Base-by-base conservation (phyloP, 768 basidiomycete genomes). In the Trametes punicea region DNA sequence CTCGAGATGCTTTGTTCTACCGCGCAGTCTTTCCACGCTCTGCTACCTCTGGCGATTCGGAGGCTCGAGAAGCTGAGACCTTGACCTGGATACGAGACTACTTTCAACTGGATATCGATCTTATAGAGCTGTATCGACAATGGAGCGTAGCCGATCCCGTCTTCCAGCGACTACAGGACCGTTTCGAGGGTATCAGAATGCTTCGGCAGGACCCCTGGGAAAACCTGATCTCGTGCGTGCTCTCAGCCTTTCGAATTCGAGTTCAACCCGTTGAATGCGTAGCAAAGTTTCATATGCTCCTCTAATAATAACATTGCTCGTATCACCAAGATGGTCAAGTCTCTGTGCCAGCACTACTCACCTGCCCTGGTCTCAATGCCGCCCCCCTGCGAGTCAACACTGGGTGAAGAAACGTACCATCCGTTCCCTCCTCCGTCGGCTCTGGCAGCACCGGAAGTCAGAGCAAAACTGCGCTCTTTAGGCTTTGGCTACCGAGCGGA, bases 401-500 rank as follows among this genome's bases (percentile, higher is more conserved):
- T 51, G 0, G 16, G 42, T 16, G 51, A 53, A 26, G 64, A 69
- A 38, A 61, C 64, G 21, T 94, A 90, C 70, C 83, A 94, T 68
- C 82, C 94, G 9, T 98, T 98, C 64, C 97, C 97, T 1, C 69
- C 83, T 0, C 94, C 94, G 0, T 82, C 84, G 23, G 76, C 70
- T 7, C 81, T 97, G 5, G 77, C 84, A 21, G 69, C 73, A 2
- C 74, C 85, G 0, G 74, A 73, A 21, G 87, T 90, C 9, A 77
- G 84, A 18, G 56, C 76, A 2, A 80, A 73, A 9, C 79, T 99
- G 15, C 88, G 97, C 4, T 73, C 79, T 6, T 78, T 98, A 9
- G 95, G 96, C 1, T 98, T 98, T 73, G 97, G 97, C 10, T 98
- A 99, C 68, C 88, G 97, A 31, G 95, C 97, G 1, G 78, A 86